These are phyloP conservation scores for Solanum sitiens DNA, from an alignment of 257 asterid species.

Conservation along the genomic window DNA sequence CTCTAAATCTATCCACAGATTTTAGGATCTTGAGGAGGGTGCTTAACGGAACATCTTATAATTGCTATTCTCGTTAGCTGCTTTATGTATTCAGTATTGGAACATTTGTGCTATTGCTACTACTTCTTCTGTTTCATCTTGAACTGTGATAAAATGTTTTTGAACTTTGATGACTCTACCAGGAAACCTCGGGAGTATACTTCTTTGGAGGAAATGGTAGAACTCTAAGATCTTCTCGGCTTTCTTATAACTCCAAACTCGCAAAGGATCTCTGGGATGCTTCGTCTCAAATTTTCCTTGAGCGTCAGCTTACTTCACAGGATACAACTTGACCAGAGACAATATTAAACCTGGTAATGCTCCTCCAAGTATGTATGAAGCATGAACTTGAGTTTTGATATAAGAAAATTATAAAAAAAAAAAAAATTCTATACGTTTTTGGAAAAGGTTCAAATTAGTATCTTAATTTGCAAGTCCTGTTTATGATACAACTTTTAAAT, in stretches of 20 bases:
- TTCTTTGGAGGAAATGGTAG: slow-evolving; percentile 73
- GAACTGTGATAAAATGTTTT: not conserved
- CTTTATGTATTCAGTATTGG: not conserved
- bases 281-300: slow-evolving; percentile 45
- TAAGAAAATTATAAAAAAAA: not conserved
- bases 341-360: not conserved
- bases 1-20: not conserved
- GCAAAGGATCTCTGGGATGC: slow-evolving; percentile 65
- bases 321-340: not conserved
- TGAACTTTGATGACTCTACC: not conserved
- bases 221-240: slow-evolving; percentile 44
- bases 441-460: not conserved
- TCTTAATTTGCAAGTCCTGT: not conserved
- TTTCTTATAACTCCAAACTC: slow-evolving; percentile 48
- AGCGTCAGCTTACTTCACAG: slow-evolving; percentile 24
- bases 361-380: not conserved
- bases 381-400: not conserved
- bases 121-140: not conserved
- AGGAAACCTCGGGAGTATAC: slow-evolving; percentile 80
- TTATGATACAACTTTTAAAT: not conserved
- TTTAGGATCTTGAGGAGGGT: not conserved
- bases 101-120: not conserved
- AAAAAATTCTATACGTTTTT: not conserved
- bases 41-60: not conserved
- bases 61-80: not conserved